phyloP scores from a whole-genome alignment of 257 asterid genomes.

The Apocynum venetum region DNA sequence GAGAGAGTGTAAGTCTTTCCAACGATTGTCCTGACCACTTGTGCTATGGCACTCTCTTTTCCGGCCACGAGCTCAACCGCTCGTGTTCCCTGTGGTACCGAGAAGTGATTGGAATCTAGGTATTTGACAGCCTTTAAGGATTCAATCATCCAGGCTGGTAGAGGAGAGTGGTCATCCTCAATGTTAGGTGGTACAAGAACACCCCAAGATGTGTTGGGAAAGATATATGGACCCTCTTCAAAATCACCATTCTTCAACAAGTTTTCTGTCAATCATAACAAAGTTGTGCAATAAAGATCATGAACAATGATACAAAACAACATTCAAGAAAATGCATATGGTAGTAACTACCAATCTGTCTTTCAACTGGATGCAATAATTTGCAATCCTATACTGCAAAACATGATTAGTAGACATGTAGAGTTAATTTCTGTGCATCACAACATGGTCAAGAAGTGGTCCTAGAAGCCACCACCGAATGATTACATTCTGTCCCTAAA shows the following conservation, averaged over 20 bases:
- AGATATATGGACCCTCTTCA: constrained; percentile 89
- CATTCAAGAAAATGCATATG: too few species aligned
- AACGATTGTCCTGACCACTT: constrained; percentile 53
- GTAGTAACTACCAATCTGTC: too few species aligned
- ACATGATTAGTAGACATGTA: not conserved
- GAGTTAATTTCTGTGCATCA: not conserved
- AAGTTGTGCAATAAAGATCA: not conserved
- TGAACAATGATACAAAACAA: not conserved
- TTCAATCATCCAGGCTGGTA: constrained; percentile 98
- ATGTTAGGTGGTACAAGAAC: constrained; percentile 91
- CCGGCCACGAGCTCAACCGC: constrained; percentile 94
- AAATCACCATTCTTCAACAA: constrained; percentile 76
- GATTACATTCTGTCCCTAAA: not conserved
- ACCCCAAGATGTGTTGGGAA: constrained; percentile 92
- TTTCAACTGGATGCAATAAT: too few species aligned
- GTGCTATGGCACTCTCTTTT: constrained; percentile 92
- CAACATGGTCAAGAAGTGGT: constrained; percentile 15
- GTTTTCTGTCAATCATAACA: constrained; percentile 51
- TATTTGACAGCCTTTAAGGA: constrained; percentile 88
- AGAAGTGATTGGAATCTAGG: constrained; percentile 78
- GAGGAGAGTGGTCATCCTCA: constrained; percentile 85
- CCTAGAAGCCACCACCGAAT: constrained; percentile 5
- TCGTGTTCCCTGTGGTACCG: constrained; percentile 73
- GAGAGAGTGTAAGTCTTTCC: constrained; percentile 70
- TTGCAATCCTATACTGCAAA: too few species aligned